These are phyloP conservation scores for Acanthamoeba healyi DNA, from an alignment of 208 protist genomes.

Conservation along the genomic window DNA sequence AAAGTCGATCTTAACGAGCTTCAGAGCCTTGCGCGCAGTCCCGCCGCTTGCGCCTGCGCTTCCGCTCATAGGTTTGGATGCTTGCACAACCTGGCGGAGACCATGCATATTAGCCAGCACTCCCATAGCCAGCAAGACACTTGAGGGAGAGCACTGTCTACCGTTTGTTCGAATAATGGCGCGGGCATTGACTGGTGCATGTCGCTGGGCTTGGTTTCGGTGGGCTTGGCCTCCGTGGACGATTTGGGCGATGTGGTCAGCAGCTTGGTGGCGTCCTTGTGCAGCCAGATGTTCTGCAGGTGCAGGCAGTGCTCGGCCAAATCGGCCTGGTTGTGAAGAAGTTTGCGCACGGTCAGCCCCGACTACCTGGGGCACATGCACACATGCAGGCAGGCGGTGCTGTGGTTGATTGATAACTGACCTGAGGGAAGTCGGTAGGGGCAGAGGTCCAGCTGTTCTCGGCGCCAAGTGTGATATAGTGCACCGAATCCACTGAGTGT, in stretches of 20 bases:
- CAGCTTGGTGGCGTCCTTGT: constrained; percentile 30
- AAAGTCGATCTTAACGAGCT: constrained; percentile 54
- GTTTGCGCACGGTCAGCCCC: too few relatives aligned
- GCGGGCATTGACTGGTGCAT: not conserved
- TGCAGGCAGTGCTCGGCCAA: constrained; percentile 2
- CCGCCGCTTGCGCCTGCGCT: not conserved
- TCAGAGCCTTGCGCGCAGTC: not conserved
- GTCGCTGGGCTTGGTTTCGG: not conserved
- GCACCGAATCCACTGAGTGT: constrained; percentile 15
- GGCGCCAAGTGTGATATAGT: constrained; percentile 29
- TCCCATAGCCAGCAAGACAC: too few relatives aligned
- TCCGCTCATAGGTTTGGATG: not conserved
- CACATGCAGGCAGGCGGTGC: not conserved
- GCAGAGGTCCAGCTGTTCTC: constrained; percentile 62
- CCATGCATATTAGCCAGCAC: too few relatives aligned
- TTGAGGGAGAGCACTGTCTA: not conserved
- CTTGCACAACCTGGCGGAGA: not conserved
- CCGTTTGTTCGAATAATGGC: not conserved
- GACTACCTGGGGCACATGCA: not conserved
- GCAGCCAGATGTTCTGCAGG: constrained; percentile 33
- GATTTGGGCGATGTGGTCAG: constrained; percentile 16
- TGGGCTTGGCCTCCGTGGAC: not conserved
- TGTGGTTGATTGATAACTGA: not conserved
- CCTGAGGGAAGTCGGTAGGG: constrained; percentile 9
- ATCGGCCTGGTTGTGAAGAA: not conserved